phyloP scores from a whole-genome alignment of 2,329 filamentous ascomycete species.

The Tympanopsis confertula region DNA sequence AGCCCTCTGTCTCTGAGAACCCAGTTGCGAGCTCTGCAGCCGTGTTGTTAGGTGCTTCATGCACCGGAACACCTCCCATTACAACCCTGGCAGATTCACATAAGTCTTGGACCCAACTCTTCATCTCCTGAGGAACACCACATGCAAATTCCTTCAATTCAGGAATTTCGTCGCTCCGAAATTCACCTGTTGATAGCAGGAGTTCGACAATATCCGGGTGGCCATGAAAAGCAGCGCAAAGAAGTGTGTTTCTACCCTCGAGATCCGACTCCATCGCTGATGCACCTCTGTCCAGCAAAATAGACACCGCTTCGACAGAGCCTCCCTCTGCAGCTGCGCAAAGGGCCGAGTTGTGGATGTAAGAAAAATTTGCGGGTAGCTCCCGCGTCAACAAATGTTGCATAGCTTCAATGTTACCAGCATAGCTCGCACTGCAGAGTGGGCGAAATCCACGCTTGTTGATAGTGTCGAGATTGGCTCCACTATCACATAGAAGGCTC shows the following conservation, averaged over 20 bases:
- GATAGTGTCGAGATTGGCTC: conserved; percentile 16
- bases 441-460: conserved; percentile 19
- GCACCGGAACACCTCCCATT: too few species aligned
- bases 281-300: conserved; percentile 18
- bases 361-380: conserved; percentile 13
- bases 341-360: conserved; percentile 18
- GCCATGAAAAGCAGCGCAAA: conserved; percentile 22
- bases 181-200: too few species aligned
- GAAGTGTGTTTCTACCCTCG: conserved; percentile 19
- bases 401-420: conserved; percentile 18
- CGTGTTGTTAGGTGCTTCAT: too few species aligned
- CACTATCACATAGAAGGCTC: conserved; percentile 16
- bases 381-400: conserved; percentile 17
- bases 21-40: too few species aligned
- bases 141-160: too few species aligned
- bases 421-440: conserved; percentile 16
- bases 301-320: conserved; percentile 15
- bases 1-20: too few species aligned
- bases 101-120: too few species aligned
- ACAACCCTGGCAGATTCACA: too few species aligned
- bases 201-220: conserved; percentile 18
- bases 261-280: conserved; percentile 19
- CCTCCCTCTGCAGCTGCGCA: conserved; percentile 22
- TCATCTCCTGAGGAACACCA: too few species aligned
- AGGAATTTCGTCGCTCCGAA: too few species aligned